phyloP scores from a whole-genome alignment of 2,329 filamentous ascomycete species.

The Pseudopithomyces maydicus region DNA sequence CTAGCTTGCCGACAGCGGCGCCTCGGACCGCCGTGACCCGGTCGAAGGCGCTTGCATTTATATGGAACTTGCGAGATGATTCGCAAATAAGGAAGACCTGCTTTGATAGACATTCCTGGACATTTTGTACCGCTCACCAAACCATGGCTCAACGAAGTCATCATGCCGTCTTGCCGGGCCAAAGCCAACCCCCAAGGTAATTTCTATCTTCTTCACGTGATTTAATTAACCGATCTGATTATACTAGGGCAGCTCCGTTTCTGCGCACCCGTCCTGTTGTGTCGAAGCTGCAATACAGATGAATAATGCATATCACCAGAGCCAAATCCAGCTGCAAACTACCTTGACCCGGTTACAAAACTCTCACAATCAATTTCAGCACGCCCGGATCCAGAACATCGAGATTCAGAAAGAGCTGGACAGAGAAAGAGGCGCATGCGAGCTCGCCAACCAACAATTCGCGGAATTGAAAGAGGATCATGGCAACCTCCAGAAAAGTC shows the following conservation, averaged over 20 bases:
- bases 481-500: constrained; percentile 7
- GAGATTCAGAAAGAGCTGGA: not conserved
- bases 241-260: not conserved
- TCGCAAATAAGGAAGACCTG: not conserved
- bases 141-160: not conserved
- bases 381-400: not conserved
- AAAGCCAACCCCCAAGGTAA: not conserved
- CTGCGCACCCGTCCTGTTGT: not conserved
- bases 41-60: not conserved
- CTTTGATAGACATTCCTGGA: not conserved
- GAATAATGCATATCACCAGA: not conserved
- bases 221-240: not conserved
- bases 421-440: not conserved
- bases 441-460: constrained; percentile 13
- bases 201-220: not conserved
- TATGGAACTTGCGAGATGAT: not conserved
- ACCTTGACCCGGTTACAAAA: not conserved
- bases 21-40: not conserved
- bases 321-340: not conserved
- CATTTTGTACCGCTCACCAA: not conserved
- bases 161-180: not conserved
- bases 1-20: not conserved
- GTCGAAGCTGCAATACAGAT: not conserved
- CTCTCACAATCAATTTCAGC: not conserved
- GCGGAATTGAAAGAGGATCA: constrained; percentile 10